Conservation (phyloP, 768 basidiomycete genomes). For the Sutorius australiensis region DNA sequence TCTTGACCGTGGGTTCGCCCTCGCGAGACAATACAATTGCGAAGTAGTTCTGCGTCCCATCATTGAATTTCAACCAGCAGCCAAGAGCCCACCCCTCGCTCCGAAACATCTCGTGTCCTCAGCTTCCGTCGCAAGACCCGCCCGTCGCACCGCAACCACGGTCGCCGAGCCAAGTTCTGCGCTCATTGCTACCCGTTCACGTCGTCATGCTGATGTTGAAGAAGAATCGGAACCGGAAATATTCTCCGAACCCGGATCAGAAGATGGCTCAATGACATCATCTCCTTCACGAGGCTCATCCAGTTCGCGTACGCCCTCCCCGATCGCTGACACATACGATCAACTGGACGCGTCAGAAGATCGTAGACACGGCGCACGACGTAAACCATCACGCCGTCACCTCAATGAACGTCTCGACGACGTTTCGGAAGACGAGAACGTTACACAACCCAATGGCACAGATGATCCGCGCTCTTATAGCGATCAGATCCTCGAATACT, state of each 20-base stretch:
- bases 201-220: conserved; percentile 46
- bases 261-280: conserved; percentile 87
- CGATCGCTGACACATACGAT: conserved; percentile 51
- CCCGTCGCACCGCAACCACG: conserved; percentile 22
- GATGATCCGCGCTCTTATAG: conserved; percentile 73
- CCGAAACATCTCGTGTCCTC: conserved; percentile 89
- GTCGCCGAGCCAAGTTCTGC: conserved; percentile 16
- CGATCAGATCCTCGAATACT: conserved; percentile 96
- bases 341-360: conserved; percentile 24
- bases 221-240: conserved; percentile 63
- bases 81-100: conserved; percentile 89
- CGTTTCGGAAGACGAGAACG: conserved; percentile 41
- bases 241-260: conserved; percentile 69
- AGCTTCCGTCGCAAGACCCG: conserved; percentile 41
- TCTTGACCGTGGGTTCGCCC: conserved; percentile 77
- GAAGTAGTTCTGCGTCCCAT: conserved; percentile 84
- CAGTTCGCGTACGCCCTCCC: conserved; percentile 91
- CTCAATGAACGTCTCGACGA: conserved; percentile 45
- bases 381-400: conserved; percentile 48
- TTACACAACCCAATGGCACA: conserved; percentile 39
- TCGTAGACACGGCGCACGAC: conserved; percentile 37
- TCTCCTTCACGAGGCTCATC: conserved; percentile 82
- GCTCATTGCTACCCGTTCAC: conserved; percentile 52
- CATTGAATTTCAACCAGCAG: conserved; percentile 87
- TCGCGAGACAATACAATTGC: conserved; percentile 93